phyloP scores from a whole-genome alignment of 2,329 filamentous ascomycete genomes.

The Sporothrix curviconia region DNA sequence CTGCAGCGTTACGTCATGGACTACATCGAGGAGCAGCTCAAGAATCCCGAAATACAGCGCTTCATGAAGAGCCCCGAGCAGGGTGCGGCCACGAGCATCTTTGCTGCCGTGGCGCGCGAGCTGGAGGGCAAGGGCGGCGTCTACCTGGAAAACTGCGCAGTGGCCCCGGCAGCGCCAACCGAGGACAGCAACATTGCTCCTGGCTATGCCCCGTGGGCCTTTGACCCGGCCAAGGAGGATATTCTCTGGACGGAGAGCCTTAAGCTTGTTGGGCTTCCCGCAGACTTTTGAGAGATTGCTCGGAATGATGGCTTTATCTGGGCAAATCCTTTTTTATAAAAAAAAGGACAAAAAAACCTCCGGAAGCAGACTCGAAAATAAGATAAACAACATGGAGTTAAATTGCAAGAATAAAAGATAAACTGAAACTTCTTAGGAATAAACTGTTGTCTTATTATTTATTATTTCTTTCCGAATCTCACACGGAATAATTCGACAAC shows the following conservation, averaged over 20 bases:
- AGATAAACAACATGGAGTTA: too few relatives aligned
- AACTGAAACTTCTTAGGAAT: too few relatives aligned
- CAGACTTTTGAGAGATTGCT: neutral
- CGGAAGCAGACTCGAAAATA: too few relatives aligned
- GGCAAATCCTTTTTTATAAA: too few relatives aligned
- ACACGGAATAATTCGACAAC: too few relatives aligned
- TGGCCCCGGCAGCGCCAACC: constrained; percentile 17
- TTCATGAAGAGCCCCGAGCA: constrained; percentile 30
- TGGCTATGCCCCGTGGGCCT: constrained; percentile 13
- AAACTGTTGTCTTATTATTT: too few relatives aligned
- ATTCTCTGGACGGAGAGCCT: constrained; percentile 34
- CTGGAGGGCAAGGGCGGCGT: constrained; percentile 36
- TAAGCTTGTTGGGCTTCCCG: constrained; percentile 24
- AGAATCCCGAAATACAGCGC: neutral
- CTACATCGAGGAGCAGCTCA: constrained; percentile 17
- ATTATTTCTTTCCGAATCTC: too few relatives aligned
- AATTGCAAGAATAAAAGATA: too few relatives aligned
- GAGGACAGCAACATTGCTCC: neutral
- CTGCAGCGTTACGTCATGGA: constrained; percentile 25
- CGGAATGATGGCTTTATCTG: too few relatives aligned
- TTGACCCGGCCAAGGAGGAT: constrained; percentile 18
- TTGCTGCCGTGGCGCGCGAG: constrained; percentile 31
- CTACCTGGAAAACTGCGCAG: constrained; percentile 36
- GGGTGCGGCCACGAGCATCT: constrained; percentile 38
- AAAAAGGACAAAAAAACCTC: too few relatives aligned